phyloP scores from a whole-genome alignment of 2,329 filamentous ascomycete genomes.

The Hymenoscyphus repandus region DNA sequence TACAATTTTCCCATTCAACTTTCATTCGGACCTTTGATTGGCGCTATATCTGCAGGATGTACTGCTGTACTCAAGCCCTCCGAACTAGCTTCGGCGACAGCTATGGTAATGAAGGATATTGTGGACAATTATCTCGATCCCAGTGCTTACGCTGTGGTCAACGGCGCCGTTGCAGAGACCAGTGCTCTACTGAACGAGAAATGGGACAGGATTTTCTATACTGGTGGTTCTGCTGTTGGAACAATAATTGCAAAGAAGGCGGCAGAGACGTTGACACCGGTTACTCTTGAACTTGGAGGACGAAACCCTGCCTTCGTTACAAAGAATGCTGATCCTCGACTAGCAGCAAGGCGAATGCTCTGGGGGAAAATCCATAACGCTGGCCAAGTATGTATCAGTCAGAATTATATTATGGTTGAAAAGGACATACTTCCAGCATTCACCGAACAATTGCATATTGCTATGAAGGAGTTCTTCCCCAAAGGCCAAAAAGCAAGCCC shows the following conservation, averaged over 20 bases:
- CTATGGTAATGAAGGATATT: slow-evolving; percentile 75
- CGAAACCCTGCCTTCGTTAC: slow-evolving; percentile 89
- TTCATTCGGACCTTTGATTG: slow-evolving; percentile 71
- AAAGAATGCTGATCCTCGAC: slow-evolving; percentile 69
- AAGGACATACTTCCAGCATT: slow-evolving; percentile 66
- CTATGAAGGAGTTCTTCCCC: slow-evolving; percentile 76
- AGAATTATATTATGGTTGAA: slow-evolving; percentile 89
- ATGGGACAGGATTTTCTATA: slow-evolving; percentile 99
- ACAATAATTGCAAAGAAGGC: slow-evolving; percentile 88
- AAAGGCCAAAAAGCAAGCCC: slow-evolving; percentile 70
- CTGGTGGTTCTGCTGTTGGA: slow-evolving; percentile 72
- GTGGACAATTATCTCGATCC: slow-evolving; percentile 72
- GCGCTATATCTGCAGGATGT: slow-evolving; percentile 89
- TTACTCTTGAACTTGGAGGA: slow-evolving; percentile 85
- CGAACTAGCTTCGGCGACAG: slow-evolving; percentile 71
- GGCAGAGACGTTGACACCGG: slow-evolving; percentile 80
- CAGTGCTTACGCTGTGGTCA: slow-evolving; percentile 69
- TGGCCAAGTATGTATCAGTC: slow-evolving; percentile 86
- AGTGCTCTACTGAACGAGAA: slow-evolving; percentile 78
- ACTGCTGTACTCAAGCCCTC: slow-evolving; percentile 88
- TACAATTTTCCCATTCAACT: slow-evolving; percentile 94
- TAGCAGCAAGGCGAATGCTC: slow-evolving; percentile 78
- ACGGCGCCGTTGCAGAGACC: slow-evolving; percentile 76
- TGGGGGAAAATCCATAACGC: slow-evolving; percentile 87
- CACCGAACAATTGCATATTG: slow-evolving; percentile 66